Percentiles rank a stretch among this genome's conserved stretches.
These are phyloP conservation scores for Mycena amicta DNA, from an alignment of 768 basidiomycete genomes.

Conservation along the genomic window DNA sequence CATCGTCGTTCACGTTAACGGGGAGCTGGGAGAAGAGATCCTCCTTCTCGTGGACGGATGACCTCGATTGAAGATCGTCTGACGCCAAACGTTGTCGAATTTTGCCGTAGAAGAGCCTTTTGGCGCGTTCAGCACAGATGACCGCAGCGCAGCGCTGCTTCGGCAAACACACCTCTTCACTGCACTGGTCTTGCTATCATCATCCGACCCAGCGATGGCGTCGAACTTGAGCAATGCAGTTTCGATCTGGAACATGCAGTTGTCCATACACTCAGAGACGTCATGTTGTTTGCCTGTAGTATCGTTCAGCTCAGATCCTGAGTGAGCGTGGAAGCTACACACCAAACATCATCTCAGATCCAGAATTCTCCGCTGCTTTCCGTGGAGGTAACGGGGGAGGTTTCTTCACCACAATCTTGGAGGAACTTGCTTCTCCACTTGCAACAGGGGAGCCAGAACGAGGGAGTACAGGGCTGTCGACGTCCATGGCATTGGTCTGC, in stretches of 20 bases:
- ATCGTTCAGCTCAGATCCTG: constrained; percentile 15
- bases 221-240: constrained; percentile 83
- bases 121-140: too few species aligned
- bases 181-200: constrained; percentile 66
- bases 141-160: too few species aligned
- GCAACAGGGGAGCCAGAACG: constrained; percentile 9
- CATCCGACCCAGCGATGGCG: constrained; percentile 43
- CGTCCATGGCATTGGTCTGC: constrained; percentile 53
- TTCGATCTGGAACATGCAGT: constrained; percentile 98
- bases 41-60: constrained; percentile 80
- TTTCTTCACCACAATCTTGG: constrained; percentile 35
- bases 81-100: constrained; percentile 55
- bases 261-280: constrained; percentile 98
- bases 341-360: constrained; percentile 93
- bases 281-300: constrained; percentile 92
- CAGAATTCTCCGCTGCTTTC: constrained; percentile 53
- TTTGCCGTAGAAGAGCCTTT: constrained; percentile 88
- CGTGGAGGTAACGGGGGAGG: constrained; percentile 62
- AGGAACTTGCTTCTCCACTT: constrained; percentile 24
- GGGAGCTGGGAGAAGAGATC: constrained; percentile 93
- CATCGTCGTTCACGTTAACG: constrained; percentile 88
- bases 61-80: constrained; percentile 41
- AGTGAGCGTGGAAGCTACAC: constrained; percentile 29
- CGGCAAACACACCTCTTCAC: too few species aligned
- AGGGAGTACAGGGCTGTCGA: constrained; percentile 43